A percentile compares a stretch with the other conserved stretches of the same genome.
These are phyloP conservation scores for Bacidia gigantensis DNA, from an alignment of 495 filamentous ascomycete genomes.

Conservation along the genomic window DNA sequence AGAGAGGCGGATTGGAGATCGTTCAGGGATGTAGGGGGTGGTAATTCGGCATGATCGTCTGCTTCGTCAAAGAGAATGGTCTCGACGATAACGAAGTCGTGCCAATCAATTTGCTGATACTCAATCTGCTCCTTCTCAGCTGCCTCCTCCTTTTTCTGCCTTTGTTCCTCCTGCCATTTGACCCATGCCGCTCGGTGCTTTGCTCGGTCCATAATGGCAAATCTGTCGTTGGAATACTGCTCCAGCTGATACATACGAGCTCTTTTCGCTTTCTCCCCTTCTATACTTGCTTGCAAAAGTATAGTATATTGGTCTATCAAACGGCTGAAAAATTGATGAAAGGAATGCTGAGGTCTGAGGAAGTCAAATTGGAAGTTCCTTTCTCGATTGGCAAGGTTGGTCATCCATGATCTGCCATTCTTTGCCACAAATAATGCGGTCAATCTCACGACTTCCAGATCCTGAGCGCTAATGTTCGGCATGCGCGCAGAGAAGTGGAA, in stretches of 20 bases:
- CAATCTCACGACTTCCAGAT: slow-evolving; percentile 81
- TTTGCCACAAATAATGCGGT: slow-evolving; percentile 86
- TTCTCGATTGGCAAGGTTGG: slow-evolving; percentile 72
- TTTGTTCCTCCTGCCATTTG: slow-evolving; percentile 72
- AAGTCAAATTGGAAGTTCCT: slow-evolving; percentile 96
- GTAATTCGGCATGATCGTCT: slow-evolving; percentile 75
- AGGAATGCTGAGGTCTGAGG: slow-evolving; percentile 82
- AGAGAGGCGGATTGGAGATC: slow-evolving; percentile 88
- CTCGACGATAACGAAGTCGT: slow-evolving; percentile 92
- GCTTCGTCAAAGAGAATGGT: slow-evolving; percentile 86
- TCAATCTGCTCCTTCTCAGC: slow-evolving; percentile 71
- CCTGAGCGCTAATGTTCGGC: slow-evolving; percentile 91
- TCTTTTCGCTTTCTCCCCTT: slow-evolving; percentile 53
- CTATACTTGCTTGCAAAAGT: slow-evolving; percentile 55
- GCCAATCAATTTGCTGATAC: slow-evolving; percentile 93
- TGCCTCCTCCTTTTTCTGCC: slow-evolving; percentile 76
- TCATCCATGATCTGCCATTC: slow-evolving; percentile 83
- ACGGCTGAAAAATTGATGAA: slow-evolving; percentile 87
- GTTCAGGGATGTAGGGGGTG: slow-evolving; percentile 73
- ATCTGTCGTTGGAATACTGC: slow-evolving; percentile 65
- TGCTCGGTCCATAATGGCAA: slow-evolving; percentile 63
- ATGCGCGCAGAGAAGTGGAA: slow-evolving; percentile 93
- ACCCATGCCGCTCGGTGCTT: slow-evolving; percentile 77
- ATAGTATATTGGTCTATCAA: slow-evolving; percentile 91
- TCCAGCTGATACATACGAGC: slow-evolving; percentile 60